phyloP scores from a whole-genome alignment of 257 asterid genomes.

The Ilex asprella region DNA sequence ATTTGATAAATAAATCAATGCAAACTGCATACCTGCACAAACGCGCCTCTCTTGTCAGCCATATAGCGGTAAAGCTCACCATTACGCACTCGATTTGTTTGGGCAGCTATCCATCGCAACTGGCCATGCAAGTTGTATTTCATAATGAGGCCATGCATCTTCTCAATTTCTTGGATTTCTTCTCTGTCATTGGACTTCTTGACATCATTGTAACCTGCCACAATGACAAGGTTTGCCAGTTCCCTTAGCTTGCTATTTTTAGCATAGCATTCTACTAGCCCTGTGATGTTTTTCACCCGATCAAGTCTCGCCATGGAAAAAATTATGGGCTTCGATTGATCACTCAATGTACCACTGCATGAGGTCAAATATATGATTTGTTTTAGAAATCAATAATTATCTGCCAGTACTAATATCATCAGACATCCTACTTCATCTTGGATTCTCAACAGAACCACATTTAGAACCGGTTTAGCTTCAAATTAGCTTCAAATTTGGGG shows the following conservation, averaged over 20 bases:
- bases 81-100: conserved; percentile 74
- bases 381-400: neutral
- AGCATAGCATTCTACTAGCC: conserved; percentile 82
- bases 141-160: conserved; percentile 79
- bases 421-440: too few species aligned
- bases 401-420: too few species aligned
- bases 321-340: conserved; percentile 73
- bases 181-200: conserved; percentile 81
- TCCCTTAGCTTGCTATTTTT: conserved; percentile 63
- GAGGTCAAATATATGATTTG: conserved; percentile 2
- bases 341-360: conserved; percentile 64
- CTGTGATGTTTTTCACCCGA: conserved; percentile 81
- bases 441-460: too few species aligned
- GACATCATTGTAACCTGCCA: conserved; percentile 78
- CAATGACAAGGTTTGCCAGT: conserved; percentile 79
- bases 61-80: conserved; percentile 96
- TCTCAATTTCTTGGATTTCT: conserved; percentile 86
- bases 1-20: neutral
- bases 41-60: conserved; percentile 88
- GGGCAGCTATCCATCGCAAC: conserved; percentile 76
- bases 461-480: too few species aligned
- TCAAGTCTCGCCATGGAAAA: conserved; percentile 99
- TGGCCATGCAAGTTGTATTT: conserved; percentile 64
- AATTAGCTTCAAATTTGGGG: too few species aligned
- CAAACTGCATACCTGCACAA: conserved; percentile 62